Evolutionary conservation across 2,329 filamentous ascomycete species (phyloP), one percentile per base, ranked within the genome.

Genomic region (Penicillium thymicola): DNA sequence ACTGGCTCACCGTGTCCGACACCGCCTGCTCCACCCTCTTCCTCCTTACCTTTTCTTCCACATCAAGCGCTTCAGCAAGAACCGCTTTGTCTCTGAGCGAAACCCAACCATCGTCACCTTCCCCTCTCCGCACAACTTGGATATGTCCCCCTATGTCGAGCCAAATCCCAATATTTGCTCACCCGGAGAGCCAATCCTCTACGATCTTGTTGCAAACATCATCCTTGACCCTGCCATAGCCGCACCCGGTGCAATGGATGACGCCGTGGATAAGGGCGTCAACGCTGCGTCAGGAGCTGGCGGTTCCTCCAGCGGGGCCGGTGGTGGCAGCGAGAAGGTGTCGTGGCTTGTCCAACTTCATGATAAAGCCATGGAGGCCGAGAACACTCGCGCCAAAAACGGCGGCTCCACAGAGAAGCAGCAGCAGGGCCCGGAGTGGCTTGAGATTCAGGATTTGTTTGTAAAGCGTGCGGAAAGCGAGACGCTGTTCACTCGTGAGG

Each of bases 91-190:
- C 21, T 85, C 89, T 2, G 93, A 97, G 76, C 89, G 94, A 49
- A 99, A 99, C 73, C 94, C 93, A 1, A 99, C 94, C 10, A 99
- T 99, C 68, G 94, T 99, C 61, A 97, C 93, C 0, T 99, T 97
- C 74, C 90, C 93, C 62, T 88, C 90, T 7, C 84, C 90, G 5
- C 83, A 88, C 70, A 85, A 88, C 41, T 85, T 99, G 9, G 92
- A 99, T 72, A 87, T 97, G 80, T 83, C 87, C 5, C 92, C 92
- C 0, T 97, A 94, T 68, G 91, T 96, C 13, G 91, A 97, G 76
- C 92, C 93, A 0, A 90, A 92, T 68, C 89, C 90, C 0, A 76
- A 81, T 5, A 71, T 88, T 37, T 85, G 88, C 72, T 83, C 87
- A 0, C 84, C 85, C 0, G 85, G 88, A 2, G 91, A 96, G 71